phyloP scores from a whole-genome alignment of 1,284 basidiomycete genomes.

The Sporisorium iseilematis-ciliati region DNA sequence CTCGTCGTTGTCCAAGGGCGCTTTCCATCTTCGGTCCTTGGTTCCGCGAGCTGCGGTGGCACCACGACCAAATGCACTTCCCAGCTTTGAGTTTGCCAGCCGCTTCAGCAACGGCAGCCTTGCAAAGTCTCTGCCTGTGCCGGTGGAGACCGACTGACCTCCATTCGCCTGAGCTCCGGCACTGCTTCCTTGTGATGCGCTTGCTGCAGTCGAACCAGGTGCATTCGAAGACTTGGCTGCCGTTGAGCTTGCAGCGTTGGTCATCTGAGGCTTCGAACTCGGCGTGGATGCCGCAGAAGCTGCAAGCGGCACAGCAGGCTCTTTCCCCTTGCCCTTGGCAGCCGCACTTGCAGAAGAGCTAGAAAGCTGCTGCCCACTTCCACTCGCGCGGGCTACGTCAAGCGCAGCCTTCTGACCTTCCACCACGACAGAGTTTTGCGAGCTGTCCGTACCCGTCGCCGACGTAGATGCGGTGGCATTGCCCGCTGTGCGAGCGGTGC shows the following conservation, averaged over 20 bases:
- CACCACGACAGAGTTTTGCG: background rate
- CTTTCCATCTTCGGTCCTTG: slow-evolving; percentile 39
- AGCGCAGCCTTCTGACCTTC: background rate
- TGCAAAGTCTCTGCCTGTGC: background rate
- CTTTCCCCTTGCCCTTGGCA: background rate
- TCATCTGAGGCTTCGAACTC: background rate
- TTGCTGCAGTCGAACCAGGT: background rate
- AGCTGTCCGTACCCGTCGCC: background rate
- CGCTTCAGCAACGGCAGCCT: slow-evolving; percentile 20
- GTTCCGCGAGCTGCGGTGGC: slow-evolving; percentile 23
- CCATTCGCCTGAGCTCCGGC: background rate
- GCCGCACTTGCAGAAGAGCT: background rate
- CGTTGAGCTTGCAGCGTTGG: background rate
- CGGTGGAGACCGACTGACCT: background rate
- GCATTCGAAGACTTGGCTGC: background rate
- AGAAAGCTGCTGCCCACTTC: background rate
- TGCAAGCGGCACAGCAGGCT: background rate
- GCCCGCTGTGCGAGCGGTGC: slow-evolving; percentile 11
- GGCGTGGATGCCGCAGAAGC: slow-evolving; percentile 3
- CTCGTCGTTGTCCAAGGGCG: slow-evolving; percentile 28
- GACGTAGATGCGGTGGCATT: background rate
- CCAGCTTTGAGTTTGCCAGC: slow-evolving; percentile 5
- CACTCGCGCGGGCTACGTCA: background rate
- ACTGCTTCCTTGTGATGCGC: background rate
- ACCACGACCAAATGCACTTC: slow-evolving; percentile 7